Percentiles rank a stretch among this genome's conserved stretches.
phyloP scores from a whole-genome alignment of 73 alveolate species.

The Diophrys sp. region DNA sequence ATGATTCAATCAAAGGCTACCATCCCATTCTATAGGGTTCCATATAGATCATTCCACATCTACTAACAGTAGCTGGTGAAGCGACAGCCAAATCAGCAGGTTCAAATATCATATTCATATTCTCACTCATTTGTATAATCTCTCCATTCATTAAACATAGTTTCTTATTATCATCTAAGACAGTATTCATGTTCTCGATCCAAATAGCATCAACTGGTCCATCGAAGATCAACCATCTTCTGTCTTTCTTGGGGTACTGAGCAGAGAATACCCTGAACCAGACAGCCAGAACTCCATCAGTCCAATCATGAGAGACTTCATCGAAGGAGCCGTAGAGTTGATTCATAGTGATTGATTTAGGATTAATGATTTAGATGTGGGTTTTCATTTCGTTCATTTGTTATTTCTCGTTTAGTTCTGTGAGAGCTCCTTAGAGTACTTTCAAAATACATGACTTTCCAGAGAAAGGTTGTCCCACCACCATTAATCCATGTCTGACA shows the following conservation, averaged over 20 bases:
- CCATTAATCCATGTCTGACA: slow-evolving; percentile 98
- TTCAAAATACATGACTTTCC: slow-evolving; percentile 91
- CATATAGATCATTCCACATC: slow-evolving; percentile 98
- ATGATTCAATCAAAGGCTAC: slow-evolving; percentile 78
- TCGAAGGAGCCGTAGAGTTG: slow-evolving; percentile 97
- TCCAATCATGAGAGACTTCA: slow-evolving; percentile 97
- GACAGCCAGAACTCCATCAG: slow-evolving; percentile 97
- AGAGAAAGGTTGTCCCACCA: slow-evolving; percentile 95
- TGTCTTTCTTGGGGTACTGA: slow-evolving; percentile 73
- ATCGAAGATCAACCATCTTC: slow-evolving; percentile 95
- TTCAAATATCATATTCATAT: slow-evolving; percentile 99
- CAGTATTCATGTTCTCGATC: slow-evolving; percentile 99
- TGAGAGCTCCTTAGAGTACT: slow-evolving; percentile 52
- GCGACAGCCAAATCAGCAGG: slow-evolving; percentile 99
- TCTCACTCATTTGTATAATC: slow-evolving; percentile 93
- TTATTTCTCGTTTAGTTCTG: slow-evolving; percentile 45
- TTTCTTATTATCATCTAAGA: slow-evolving; percentile 96
- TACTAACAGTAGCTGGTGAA: slow-evolving; percentile 99
- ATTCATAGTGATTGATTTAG: slow-evolving; percentile 91
- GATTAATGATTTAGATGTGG: slow-evolving; percentile 92
- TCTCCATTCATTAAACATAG: slow-evolving; percentile 97
- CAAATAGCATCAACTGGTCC: slow-evolving; percentile 99
- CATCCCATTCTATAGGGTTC: slow-evolving; percentile 93
- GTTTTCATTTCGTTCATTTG: slow-evolving; percentile 66
- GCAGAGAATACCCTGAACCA: slow-evolving; percentile 88